Conservation (phyloP, 2,329 filamentous ascomycete species). For the Alternaria ethzedia region DNA sequence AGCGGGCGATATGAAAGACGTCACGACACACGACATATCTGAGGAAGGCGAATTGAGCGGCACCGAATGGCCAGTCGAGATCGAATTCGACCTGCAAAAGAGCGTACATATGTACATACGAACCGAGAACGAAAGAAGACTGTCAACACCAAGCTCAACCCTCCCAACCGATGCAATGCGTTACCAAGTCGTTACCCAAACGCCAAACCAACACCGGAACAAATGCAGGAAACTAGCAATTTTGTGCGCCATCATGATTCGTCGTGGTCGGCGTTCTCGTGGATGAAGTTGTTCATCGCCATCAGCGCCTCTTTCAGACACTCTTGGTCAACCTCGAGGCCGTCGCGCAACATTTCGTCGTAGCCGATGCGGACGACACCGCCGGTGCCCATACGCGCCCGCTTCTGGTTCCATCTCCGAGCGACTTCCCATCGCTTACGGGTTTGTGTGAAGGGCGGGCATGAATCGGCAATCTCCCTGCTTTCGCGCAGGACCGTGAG, state of each 20-base stretch:
- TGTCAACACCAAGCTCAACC: slow-evolving; percentile 11
- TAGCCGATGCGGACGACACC: slow-evolving; percentile 44
- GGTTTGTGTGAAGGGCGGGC: slow-evolving; percentile 40
- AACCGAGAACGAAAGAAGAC: slow-evolving; percentile 15
- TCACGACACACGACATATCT: neutral
- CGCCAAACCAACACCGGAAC: slow-evolving; percentile 25
- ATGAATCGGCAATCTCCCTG: slow-evolving; percentile 40
- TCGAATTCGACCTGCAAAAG: slow-evolving; percentile 22
- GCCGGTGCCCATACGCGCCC: slow-evolving; percentile 32
- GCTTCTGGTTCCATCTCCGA: slow-evolving; percentile 36
- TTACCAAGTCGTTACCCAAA: slow-evolving; percentile 27
- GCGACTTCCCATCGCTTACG: slow-evolving; percentile 44
- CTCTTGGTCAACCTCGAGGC: slow-evolving; percentile 44
- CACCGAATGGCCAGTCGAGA: slow-evolving; percentile 7
- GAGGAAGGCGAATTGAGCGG: neutral
- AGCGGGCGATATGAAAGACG: neutral
- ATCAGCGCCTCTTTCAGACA: slow-evolving; percentile 40
- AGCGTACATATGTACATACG: slow-evolving; percentile 25
- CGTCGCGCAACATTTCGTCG: slow-evolving; percentile 38
- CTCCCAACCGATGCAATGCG: slow-evolving; percentile 28
- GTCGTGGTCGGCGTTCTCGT: slow-evolving; percentile 41
- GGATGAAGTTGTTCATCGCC: slow-evolving; percentile 49
- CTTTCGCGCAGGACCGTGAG: slow-evolving; percentile 41
- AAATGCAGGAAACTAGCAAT: slow-evolving; percentile 8
- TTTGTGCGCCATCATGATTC: slow-evolving; percentile 23